A percentile compares a stretch with the other conserved stretches of the same genome.
Evolutionary conservation across 805 yeast species (phyloP).

Genomic region (Ogataea pilisensis): DNA sequence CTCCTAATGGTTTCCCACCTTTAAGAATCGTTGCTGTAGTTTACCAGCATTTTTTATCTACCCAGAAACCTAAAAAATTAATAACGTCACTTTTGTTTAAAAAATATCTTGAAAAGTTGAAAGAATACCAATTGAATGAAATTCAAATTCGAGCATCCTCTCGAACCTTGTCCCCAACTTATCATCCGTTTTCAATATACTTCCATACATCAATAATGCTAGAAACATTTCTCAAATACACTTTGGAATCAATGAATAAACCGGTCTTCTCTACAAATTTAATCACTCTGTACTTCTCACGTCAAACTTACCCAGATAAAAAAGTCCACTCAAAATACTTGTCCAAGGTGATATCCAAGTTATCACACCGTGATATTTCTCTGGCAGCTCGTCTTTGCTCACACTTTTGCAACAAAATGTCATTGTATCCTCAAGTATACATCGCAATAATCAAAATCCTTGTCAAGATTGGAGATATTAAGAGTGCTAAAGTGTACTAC

Average conservation of each 20-base stretch:
- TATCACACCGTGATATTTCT: constrained; percentile 12
- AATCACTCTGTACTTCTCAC: constrained; percentile 3
- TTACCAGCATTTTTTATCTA: constrained; percentile 5
- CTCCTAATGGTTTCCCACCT: constrained; percentile 4
- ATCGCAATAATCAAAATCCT: constrained; percentile 14
- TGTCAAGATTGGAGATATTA: constrained; percentile 15
- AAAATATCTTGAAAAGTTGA: constrained; percentile 2
- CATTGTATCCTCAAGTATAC: constrained; percentile 10
- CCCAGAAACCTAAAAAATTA: constrained; percentile 8
- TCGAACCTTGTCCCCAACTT: no score
- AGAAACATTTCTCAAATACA: constrained; percentile 16
- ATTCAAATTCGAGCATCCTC: no score
- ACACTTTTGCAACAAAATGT: constrained; percentile 2
- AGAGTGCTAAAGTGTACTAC: constrained; percentile 16
- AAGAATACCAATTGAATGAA: background rate
- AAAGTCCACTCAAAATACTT: constrained; percentile 7
- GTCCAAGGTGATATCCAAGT: constrained; percentile 6
- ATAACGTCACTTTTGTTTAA: constrained; percentile 9
- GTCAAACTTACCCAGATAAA: background rate
- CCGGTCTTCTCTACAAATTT: constrained; percentile 12
- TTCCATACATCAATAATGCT: constrained; percentile 17
- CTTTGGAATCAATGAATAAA: constrained; percentile 2
- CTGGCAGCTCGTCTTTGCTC: constrained; percentile 6
- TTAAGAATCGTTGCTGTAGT: constrained; percentile 6
- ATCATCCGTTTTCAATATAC: constrained; percentile 16